Conservation (phyloP, 176 grass and related monocot species). For the Triticum urartu region DNA sequence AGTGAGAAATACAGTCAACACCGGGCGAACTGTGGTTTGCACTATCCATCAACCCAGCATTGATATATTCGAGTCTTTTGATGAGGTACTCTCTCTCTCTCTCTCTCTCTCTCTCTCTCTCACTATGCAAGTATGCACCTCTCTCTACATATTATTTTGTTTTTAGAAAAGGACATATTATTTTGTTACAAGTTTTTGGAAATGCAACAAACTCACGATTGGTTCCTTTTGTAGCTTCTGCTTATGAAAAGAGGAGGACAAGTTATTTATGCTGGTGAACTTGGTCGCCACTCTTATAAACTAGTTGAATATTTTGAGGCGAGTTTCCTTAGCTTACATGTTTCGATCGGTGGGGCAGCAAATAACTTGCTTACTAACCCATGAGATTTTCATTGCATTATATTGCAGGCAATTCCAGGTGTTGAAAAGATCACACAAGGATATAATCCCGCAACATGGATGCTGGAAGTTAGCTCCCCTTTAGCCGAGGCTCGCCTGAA, state of each 20-base stretch:
- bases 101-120: background rate
- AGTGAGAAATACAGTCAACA: constrained; percentile 95
- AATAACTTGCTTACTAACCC: background rate
- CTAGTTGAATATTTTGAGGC: constrained; percentile 92
- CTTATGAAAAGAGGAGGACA: constrained; percentile 86
- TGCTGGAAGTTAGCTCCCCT: constrained; percentile 72
- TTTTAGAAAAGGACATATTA: too few relatives aligned
- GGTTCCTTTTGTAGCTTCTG: constrained; percentile 61
- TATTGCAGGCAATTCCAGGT: constrained; percentile 70
- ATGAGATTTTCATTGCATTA: background rate
- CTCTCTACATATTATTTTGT: too few relatives aligned
- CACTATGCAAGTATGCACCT: too few relatives aligned
- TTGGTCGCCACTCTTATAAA: constrained; percentile 71
- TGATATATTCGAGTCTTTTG: constrained; percentile 96
- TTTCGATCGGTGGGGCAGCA: background rate
- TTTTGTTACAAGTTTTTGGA: background rate
- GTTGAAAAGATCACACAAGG: constrained; percentile 70
- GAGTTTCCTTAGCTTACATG: background rate
- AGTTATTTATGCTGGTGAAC: constrained; percentile 83
- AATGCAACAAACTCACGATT: background rate
- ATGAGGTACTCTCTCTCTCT: constrained; percentile 56
- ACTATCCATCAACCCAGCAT: constrained; percentile 98
- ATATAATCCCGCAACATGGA: constrained; percentile 94
- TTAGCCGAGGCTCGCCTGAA: constrained; percentile 56
- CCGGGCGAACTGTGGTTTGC: constrained; percentile 89